Base-by-base conservation (phyloP, 2,329 filamentous ascomycete genomes). In the Curvularia lunata region DNA sequence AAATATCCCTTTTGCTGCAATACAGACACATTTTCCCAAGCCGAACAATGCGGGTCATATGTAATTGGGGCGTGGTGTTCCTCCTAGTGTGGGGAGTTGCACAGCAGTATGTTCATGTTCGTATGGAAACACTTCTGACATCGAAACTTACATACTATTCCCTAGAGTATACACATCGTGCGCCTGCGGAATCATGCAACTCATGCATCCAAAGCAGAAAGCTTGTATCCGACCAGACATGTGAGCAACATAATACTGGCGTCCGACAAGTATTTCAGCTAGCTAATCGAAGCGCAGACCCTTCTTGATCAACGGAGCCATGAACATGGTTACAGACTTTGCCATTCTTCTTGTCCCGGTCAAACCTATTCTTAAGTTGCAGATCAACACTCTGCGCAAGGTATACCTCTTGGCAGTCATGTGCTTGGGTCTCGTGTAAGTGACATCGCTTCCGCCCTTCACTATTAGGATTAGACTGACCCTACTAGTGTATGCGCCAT, bases 251-350 rank as follows among this genome's bases (percentile, higher is more conserved):
- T 18, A 30, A 4, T 7, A n/a, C 5, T 37, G 16, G 34, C n/a
- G n/a, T 7, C 21, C 21, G 40, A 25, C 1, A 13, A 2, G n/a
- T 7, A 18, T 10, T 18, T 27, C 13, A 18, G n/a, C n/a, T 19
- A 28, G 42, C 25, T 45, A 16, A 45, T 23, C 18, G 25, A 28
- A n/a, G 42, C n/a, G 12, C 25, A 45, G 42, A 10, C 42, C 25
- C 5, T 27, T 28, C 4, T 12, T 28, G n/a, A 13, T 45, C 25
- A 45, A 30, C 16, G 25, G 23, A 7, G 4, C 5, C n/a, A 45
- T 45, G 42, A 45, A 45, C 25, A 28, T 45, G 42, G 16, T 45
- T 28, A 45, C 42, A 3, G 42, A 45, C n/a, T 45, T 45, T 45
- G 23, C 25, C 16, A 45, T 45, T 28, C n/a, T 45, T 7, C 8